A percentile compares a stretch with the other conserved stretches of the same genome.
Evolutionary conservation across 805 yeast genomes (phyloP).

Genomic region (Saccharomycopsis lassenensis): DNA sequence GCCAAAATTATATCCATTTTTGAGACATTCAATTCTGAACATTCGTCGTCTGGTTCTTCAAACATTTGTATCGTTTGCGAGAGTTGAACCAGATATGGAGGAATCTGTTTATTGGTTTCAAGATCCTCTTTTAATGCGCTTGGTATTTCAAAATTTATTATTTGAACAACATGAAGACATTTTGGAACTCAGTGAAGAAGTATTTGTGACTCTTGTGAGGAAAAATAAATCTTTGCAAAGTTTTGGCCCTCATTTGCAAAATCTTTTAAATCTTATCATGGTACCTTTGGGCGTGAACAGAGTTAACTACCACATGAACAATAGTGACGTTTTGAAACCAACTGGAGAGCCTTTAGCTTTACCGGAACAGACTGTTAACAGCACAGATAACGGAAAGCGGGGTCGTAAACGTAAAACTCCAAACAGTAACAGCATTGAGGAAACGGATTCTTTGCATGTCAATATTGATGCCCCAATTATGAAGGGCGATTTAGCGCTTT

Average conservation of each 20-base stretch:
- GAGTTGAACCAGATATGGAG: conserved; percentile 39
- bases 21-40: conserved; percentile 86
- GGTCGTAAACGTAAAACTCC: conserved; percentile 39
- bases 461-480: conserved; percentile 91
- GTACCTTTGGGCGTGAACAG: conserved; percentile 95
- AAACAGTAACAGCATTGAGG: not conserved
- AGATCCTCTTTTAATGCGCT: conserved; percentile 57
- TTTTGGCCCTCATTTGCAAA: conserved; percentile 45
- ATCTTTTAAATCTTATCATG: conserved; percentile 58
- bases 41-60: conserved; percentile 83
- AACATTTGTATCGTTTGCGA: conserved; percentile 66
- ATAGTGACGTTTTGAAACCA: conserved; percentile 64
- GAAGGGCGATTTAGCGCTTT: conserved; percentile 79
- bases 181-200: conserved; percentile 46
- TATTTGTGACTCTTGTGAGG: conserved; percentile 45
- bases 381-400: conserved; percentile 23
- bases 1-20: conserved; percentile 86
- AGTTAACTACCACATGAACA: conserved; percentile 75
- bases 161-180: conserved; percentile 82
- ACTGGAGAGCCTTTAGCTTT: conserved; percentile 52
- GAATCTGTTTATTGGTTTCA: conserved; percentile 56
- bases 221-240: conserved; percentile 34
- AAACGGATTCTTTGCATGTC: conserved; percentile 48
- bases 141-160: conserved; percentile 75
- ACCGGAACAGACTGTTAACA: conserved; percentile 4